Base-by-base conservation (phyloP, 2,329 filamentous ascomycete genomes). In the Camptophora hylomeconis region DNA sequence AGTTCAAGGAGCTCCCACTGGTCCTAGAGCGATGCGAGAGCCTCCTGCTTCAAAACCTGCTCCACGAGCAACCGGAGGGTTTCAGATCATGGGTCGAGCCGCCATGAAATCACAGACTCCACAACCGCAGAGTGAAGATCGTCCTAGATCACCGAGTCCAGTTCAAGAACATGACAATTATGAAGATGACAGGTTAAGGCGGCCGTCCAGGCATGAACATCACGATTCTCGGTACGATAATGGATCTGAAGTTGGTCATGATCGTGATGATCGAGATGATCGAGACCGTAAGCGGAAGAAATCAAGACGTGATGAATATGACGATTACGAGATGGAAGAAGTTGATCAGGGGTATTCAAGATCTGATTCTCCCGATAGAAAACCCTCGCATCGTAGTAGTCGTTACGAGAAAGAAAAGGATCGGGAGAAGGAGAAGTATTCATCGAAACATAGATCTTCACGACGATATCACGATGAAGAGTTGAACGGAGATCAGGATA, bases 21-120 rank as follows among this genome's bases (percentile, higher is more conserved):
- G 86, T 7, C 89, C 89, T 26, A 86, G 89, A 56, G 89, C 89
- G 11, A 92, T 95, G 82, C 72, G 87, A 33, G 43, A 43, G 25
- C 30, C 30, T 14, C 29, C 41, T 9, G n/a, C 34, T 10, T 26
- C 30, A 12, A 28, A 23, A 26, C 38, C 38, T 23, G 12, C 21
- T 13, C 37, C 38, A 16, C 37, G 37, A 17, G 27, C 40, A 13
- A 28, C 38, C 3, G 33, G 31, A 11, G 43, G 43, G 5, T 40
- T 46, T 20, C 40, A 45, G 20, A 45, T 46, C 22, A 40, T 41
- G 27, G 43, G 43, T 15, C 37, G 41, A 22, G 43, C 40, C n/a
- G 36, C 41, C 7, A 36, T 34, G 32, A 26, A 26, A 24, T 13
- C 17, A n/a, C 26, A 39, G 40, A 20, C 36, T 37, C 28, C 46